Evolutionary conservation across 768 basidiomycete genomes (phyloP).

Genomic region (Lactarius psammicola): DNA sequence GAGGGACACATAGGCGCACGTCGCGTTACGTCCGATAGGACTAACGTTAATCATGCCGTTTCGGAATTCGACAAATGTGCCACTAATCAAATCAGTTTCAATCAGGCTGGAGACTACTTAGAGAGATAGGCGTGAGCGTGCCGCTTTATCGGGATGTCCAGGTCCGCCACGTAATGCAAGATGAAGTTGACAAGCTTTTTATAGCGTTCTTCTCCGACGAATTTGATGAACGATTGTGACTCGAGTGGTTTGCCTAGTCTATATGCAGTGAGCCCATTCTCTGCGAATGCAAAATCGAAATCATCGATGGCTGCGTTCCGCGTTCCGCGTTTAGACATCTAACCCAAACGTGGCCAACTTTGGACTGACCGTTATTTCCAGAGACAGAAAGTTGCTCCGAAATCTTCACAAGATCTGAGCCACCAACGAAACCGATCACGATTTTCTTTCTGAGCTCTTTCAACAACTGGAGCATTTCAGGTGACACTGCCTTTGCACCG

Average conservation of each 20-base stretch:
- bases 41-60: constrained; percentile 98
- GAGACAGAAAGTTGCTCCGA: constrained; percentile 71
- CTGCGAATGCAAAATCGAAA: constrained; percentile 90
- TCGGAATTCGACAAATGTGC: constrained; percentile 96
- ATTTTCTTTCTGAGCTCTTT: constrained; percentile 67
- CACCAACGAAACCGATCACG: constrained; percentile 88
- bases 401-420: constrained; percentile 89
- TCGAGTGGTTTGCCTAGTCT: constrained; percentile 71
- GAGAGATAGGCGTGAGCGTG: constrained; percentile 34
- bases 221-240: constrained; percentile 85
- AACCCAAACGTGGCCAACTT: neutral
- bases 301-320: constrained; percentile 57
- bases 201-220: constrained; percentile 88
- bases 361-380: constrained; percentile 53
- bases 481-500: constrained; percentile 49
- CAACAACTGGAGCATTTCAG: constrained; percentile 69
- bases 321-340: neutral
- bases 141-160: constrained; percentile 95
- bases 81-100: constrained; percentile 46
- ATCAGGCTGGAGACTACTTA: constrained; percentile 6
- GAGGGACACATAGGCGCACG: constrained; percentile 49
- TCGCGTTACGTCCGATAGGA: constrained; percentile 93
- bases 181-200: constrained; percentile 91
- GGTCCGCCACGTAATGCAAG: constrained; percentile 87
- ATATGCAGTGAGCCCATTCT: constrained; percentile 92